Conservation (phyloP, 2,329 filamentous ascomycete genomes). For the Ceratocystis huliohia region DNA sequence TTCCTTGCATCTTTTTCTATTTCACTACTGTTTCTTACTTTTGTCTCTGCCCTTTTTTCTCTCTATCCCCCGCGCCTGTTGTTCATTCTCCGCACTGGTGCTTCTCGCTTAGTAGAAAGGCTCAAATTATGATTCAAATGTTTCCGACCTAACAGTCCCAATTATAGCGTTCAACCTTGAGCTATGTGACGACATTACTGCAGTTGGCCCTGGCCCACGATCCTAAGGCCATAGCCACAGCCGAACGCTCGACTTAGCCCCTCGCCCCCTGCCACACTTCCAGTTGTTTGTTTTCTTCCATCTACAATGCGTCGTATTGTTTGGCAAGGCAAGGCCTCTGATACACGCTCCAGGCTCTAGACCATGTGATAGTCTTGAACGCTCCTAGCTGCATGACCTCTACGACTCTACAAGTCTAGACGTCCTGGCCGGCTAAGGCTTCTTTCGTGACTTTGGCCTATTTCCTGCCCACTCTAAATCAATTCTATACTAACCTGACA, state of each 20-base stretch:
- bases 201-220: not conserved
- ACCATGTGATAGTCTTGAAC: not conserved
- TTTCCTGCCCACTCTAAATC: not conserved
- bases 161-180: not conserved
- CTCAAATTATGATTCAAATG: not conserved
- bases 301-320: not conserved
- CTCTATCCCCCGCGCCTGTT: not conserved
- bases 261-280: not conserved
- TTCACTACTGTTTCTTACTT: not conserved
- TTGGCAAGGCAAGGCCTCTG: not conserved
- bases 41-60: not conserved
- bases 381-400: not conserved
- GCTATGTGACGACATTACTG: not conserved
- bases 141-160: not conserved
- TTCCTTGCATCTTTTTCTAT: not conserved
- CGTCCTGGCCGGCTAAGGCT: not conserved
- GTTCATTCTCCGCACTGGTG: not conserved
- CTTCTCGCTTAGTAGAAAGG: slow-evolving; percentile 1
- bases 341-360: not conserved
- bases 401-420: not conserved
- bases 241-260: not conserved
- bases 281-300: not conserved
- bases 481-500: not conserved
- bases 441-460: not conserved
- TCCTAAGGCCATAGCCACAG: not conserved